Base-by-base conservation (phyloP, 148 eudicot genomes). In the Vaccinium myrtillus region DNA sequence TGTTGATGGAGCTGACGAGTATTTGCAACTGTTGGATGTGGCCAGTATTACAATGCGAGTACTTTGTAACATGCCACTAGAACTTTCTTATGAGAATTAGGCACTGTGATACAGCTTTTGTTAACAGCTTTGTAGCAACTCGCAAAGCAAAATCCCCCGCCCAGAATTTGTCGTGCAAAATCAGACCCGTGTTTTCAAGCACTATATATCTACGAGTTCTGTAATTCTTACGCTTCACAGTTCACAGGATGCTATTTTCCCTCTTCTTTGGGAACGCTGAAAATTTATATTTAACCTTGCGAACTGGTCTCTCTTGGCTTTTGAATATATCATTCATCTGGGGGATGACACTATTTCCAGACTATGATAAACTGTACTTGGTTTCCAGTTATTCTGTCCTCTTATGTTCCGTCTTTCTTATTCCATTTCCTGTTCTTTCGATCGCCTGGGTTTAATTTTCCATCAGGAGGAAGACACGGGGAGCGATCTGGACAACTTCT, bases 1-100 rank as follows among this genome's bases (percentile, higher is more conserved):
- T 49, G 88, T 94, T 67, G 99, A 94, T 85, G 99, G 99, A 88
- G 99, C 98, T 55, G 99, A 96, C 39, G 99, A 96, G 87, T 96
- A 96, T 90, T 87, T 96, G 93, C 99, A 97, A 89, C 90, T 97
- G 89, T 85, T 97, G 89, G 98, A 95, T 88, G 95, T 88, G n/a
- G 91, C 91, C 50, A 91, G 99, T 87, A 88, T 81, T 84, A 92
- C 89, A 53, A 94, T 92, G 89, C 93, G 91, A 69, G 94, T 95
- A 19, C 82, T 93, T 50, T 86, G 89, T 83, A 93, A 94, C 89
- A 91, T 94, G 96, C 90, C 92, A 0, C 87, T 91, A 80, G 91
- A 91, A 67, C 87, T 86, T 81, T 89, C 93, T 6, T 87, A 77
- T 59, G 82, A 89, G 74, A 83, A 63, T 83, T 89, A 89, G 90